Percentiles rank a stretch among this genome's conserved stretches.
phyloP scores from a whole-genome alignment of 2,329 filamentous ascomycete genomes.

The Paecilomyces formosus region DNA sequence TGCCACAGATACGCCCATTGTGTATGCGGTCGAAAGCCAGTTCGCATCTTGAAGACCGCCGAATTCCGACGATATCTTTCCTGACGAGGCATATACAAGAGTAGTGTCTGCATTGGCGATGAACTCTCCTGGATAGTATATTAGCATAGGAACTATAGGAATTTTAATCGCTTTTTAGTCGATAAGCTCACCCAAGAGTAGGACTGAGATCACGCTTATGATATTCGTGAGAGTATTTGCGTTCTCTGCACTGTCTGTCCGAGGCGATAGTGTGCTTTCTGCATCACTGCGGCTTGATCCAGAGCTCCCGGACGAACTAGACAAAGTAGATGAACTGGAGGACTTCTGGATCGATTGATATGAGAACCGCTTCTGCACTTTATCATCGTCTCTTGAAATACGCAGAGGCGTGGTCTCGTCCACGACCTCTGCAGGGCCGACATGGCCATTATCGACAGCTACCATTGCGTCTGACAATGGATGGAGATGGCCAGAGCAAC shows the following conservation, averaged over 20 bases:
- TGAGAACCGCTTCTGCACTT: neutral
- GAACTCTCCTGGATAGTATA: constrained; percentile 47
- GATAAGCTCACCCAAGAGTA: constrained; percentile 18
- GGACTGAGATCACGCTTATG: constrained; percentile 18
- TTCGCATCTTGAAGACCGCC: constrained; percentile 49
- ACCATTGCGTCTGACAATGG: neutral
- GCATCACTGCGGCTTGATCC: neutral
- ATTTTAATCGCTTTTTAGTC: neutral
- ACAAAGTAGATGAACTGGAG: neutral
- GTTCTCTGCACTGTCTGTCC: neutral
- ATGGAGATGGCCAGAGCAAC: neutral
- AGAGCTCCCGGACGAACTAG: too few species aligned
- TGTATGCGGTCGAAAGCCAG: constrained; percentile 50
- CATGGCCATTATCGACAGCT: neutral
- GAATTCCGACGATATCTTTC: constrained; percentile 55
- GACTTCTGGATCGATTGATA: neutral
- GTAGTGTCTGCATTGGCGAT: constrained; percentile 58
- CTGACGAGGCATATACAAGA: constrained; percentile 60
- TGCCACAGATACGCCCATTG: constrained; percentile 44
- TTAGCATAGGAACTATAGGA: neutral
- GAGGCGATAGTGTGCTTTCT: neutral
- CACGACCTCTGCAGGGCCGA: neutral
- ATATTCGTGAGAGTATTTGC: constrained; percentile 10
- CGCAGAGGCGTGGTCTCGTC: neutral
- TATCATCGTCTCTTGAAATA: neutral